Evolutionary conservation across 352 stramenopile species (phyloP).

Genomic region (Pythium guiyangense): DNA sequence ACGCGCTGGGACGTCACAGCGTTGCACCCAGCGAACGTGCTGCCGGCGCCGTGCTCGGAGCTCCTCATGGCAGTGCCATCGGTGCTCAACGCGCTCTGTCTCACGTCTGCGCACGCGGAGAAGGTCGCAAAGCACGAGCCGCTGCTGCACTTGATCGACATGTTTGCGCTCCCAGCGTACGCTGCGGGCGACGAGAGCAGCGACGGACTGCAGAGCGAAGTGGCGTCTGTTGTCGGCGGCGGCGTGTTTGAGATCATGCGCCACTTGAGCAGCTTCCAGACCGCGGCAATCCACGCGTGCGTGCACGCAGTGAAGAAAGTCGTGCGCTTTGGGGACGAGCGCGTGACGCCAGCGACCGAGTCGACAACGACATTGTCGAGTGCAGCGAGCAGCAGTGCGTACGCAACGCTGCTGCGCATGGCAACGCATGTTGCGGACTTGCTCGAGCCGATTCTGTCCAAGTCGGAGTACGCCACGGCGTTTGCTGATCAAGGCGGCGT

Average conservation of each 20-base stretch:
- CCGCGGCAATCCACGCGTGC: slow-evolving; percentile 81
- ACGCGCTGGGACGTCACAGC: slow-evolving; percentile 70
- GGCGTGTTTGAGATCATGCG: slow-evolving; percentile 96
- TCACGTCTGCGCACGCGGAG: slow-evolving; percentile 91
- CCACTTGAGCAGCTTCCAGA: slow-evolving; percentile 88
- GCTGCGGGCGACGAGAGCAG: slow-evolving; percentile 42
- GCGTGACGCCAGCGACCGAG: slow-evolving; percentile 8
- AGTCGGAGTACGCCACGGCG: slow-evolving; percentile 88
- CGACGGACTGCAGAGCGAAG: slow-evolving; percentile 91
- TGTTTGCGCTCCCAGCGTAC: slow-evolving; percentile 91
- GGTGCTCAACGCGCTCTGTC: slow-evolving; percentile 89
- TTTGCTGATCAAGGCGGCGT: slow-evolving; percentile 92
- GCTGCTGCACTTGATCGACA: slow-evolving; percentile 86
- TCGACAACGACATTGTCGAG: not conserved
- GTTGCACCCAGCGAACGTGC: slow-evolving; percentile 37
- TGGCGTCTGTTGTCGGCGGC: slow-evolving; percentile 90
- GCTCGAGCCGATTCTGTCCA: slow-evolving; percentile 93
- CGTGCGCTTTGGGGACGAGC: slow-evolving; percentile 74
- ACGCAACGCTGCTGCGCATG: slow-evolving; percentile 55
- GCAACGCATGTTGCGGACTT: slow-evolving; percentile 87
- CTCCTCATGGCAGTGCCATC: slow-evolving; percentile 94
- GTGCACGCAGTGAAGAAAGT: slow-evolving; percentile 90
- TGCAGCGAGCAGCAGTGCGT: slow-evolving; percentile 8
- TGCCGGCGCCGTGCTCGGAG: slow-evolving; percentile 86
- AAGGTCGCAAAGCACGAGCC: slow-evolving; percentile 90